A percentile compares a stretch with the other conserved stretches of the same genome.
Evolutionary conservation across 2,329 filamentous ascomycete species (phyloP).

Genomic region (Penicillium sp.): DNA sequence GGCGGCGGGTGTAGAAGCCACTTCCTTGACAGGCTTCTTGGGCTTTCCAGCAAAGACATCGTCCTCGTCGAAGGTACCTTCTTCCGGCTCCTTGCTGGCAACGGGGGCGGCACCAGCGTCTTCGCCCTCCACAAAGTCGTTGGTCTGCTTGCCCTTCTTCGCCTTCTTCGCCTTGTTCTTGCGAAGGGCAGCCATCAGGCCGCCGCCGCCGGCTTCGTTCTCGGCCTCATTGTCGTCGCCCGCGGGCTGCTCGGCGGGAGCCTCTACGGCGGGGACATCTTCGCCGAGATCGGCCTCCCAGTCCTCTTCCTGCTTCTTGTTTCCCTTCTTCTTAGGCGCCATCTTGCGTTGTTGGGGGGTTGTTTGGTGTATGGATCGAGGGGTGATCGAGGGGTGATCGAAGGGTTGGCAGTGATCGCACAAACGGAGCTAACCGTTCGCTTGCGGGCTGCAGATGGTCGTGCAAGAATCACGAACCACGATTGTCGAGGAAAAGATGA

Average conservation of each 20-base stretch:
- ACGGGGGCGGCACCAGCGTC: conserved; percentile 56
- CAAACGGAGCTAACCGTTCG: conserved; percentile 35
- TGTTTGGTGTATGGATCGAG: conserved; percentile 17
- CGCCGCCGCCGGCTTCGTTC: conserved; percentile 62
- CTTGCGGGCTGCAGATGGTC: conserved; percentile 17
- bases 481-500: conserved; percentile 5
- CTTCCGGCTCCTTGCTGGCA: conserved; percentile 72
- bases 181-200: conserved; percentile 77
- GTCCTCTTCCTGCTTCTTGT: conserved; percentile 83
- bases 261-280: conserved; percentile 55
- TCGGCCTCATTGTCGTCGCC: conserved; percentile 58
- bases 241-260: conserved; percentile 50
- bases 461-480: conserved; percentile 9
- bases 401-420: conserved; percentile 25
- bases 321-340: conserved; percentile 94
- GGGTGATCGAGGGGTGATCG: conserved; percentile 21
- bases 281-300: conserved; percentile 95
- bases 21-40: conserved; percentile 55
- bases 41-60: conserved; percentile 84
- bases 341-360: conserved; percentile 54
- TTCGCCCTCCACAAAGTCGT: conserved; percentile 76
- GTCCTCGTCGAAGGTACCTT: conserved; percentile 80
- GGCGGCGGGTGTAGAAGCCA: conserved; percentile 53
- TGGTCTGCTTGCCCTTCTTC: conserved; percentile 78
- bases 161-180: conserved; percentile 86